Conservation (phyloP, 345 rosid species). For the Brassica juncea region DNA sequence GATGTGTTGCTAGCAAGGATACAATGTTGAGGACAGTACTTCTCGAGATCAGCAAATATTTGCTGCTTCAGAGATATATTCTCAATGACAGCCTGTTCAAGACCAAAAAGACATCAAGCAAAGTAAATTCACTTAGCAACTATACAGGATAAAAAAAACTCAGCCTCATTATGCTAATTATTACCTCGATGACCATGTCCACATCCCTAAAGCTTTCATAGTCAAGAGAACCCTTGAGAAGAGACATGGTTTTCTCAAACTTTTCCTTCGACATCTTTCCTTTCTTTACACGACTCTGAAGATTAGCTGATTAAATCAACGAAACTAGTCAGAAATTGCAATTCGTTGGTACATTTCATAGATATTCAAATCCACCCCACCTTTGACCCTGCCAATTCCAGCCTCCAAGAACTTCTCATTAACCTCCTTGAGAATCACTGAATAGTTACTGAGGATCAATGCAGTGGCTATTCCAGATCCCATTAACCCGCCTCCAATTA, state of each 20-base stretch:
- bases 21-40: constrained; percentile 83
- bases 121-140: constrained; percentile 14
- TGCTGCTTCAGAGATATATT: constrained; percentile 89
- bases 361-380: constrained; percentile 40
- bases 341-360: constrained; percentile 24
- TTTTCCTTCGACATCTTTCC: constrained; percentile 77
- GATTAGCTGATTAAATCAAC: constrained; percentile 61
- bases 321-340: constrained; percentile 14
- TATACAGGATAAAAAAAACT: constrained; percentile 8
- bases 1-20: constrained; percentile 95
- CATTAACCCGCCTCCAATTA: constrained; percentile 97
- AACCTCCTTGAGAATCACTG: constrained; percentile 87
- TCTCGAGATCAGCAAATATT: constrained; percentile 91
- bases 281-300: constrained; percentile 86
- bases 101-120: constrained; percentile 39
- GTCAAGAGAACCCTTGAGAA: constrained; percentile 76
- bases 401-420: constrained; percentile 84
- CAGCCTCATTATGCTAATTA: constrained; percentile 15
- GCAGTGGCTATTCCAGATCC: constrained; percentile 99
- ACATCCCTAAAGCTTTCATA: constrained; percentile 85
- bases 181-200: constrained; percentile 97
- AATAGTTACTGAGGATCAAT: constrained; percentile 73
- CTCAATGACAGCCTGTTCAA: constrained; percentile 91
- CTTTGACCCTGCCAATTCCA: constrained; percentile 83
- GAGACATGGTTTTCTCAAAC: constrained; percentile 76